Evolutionary conservation across 345 rosid species (phyloP), one percentile per base, ranked within the genome.

Genomic region (Jatropha curcas): DNA sequence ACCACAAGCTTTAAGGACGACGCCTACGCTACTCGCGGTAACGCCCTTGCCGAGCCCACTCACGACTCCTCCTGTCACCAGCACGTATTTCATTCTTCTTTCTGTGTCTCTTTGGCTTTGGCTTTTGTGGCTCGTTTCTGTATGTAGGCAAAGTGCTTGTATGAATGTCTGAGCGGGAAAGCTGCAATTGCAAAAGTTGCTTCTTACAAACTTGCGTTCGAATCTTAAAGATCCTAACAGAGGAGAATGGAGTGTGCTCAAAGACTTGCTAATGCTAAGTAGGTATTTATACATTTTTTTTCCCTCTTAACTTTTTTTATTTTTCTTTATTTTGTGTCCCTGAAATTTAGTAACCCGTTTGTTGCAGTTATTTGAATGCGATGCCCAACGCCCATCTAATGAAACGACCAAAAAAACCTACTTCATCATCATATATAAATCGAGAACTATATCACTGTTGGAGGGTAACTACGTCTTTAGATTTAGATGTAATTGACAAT

Each of bases 41-140:
- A 94, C 98, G 80, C 98, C 98, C 75, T 94, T 94, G 70, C 98
- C 98, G 46, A 94, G 93, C 34, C 98, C 98, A 69, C 98, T 94
- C 35, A 94, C 98, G 41, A 94, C 98, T 78, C 98, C 98, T 45
- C 97, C 98, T 3, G 97, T 88, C 56, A 94, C 95, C 79, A 94
- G 70, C 35, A 94, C 97, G 85, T 89, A 94, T 90, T 94, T 94
- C 97, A 94, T 94, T 80, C 62, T 28, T 58, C 43, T 25, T 28
- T 56, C 67, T 25, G 22, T 20, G 14, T 1, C 24, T 9, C 60
- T 28, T 12, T 58, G 34, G 60, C 31, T 58, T 48, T 24, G 66
- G 76, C 25, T 25, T 13, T 35, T n/a, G 30, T 28, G 69, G 68
- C 24, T 5, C 4, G 37, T 16, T 0, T 30, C 31, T 3, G 33